Base-by-base conservation (phyloP, 371 early-diverging fungal genomes). In the Lichtheimia corymbifera region DNA sequence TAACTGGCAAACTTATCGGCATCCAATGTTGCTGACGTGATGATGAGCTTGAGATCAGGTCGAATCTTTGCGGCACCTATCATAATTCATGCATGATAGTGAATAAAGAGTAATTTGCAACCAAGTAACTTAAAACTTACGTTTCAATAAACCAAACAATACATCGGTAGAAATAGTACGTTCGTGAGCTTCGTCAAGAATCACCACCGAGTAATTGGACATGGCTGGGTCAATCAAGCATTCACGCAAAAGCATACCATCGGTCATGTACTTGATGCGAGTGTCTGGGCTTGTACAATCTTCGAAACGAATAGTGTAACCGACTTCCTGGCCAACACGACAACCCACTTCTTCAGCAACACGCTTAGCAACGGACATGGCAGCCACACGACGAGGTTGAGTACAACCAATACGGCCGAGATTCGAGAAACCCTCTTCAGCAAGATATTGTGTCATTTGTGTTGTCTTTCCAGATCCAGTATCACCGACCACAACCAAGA, bases 391-490 rank as follows among this genome's bases (percentile, higher is more conserved):
- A 79, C 99, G 93, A 15, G 99, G 99, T 76, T 99, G 99, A 2
- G 99, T 99, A 76, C 99, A 96, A 11, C 98, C 99, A 71, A 99
- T 96, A 65, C 92, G 88, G 5, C 97, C 96, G 17, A 73, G 63
- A 20, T 79, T 74, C 0, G 91, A 86, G 68, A 93, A 96, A 0
- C 96, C 96, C 71, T 94, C 95, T 73, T 99, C 97, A 13, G 91
- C 89, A 54, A 99, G 77, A 68, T 98, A 99, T 77, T 99, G 99
- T 5, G 99, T 96, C 90, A 99, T 94, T 76, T 99, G 99, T 5
- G 99, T 99, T 0, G 99, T 99, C 74, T 99, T 99, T 25, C 99
- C 99, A 12, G 98, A 96, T 6, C 99, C 99, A 3, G 99, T 99
- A 61, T 98, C 98, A 42, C 98, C 98, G 20, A 97, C 92, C 0